Base-by-base conservation (phyloP, 2,329 filamentous ascomycete species). In the Trichoderma koningii region DNA sequence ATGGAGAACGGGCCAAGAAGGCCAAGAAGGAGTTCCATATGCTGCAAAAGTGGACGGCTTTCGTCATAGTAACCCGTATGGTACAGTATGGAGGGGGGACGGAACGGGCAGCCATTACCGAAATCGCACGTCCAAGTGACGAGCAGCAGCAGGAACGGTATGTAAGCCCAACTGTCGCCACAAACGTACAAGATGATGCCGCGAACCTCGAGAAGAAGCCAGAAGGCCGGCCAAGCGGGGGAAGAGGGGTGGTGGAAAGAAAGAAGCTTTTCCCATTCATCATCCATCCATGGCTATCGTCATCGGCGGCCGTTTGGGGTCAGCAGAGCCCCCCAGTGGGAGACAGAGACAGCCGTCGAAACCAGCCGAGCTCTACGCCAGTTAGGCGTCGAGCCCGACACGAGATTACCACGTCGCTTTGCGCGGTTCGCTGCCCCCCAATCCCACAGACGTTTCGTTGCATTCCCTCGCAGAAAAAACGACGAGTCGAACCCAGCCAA, bases 151-250 rank as follows among this genome's bases (percentile, higher is more conserved):
- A 23, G 21, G 21, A 23, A 23, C 21, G 21, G 45, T 23, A 51
- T 62, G 59, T 51, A 42, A 62, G 59, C 59, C 59, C 59, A 62
- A 62, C 48, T 21, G 57, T 61, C 34, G 57, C 57, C 57, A 61
- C 57, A 52, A 6, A 23, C 45, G 7, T 47, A 28, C 26, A 26
- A 57, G 28, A 30, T 30, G 57, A 48, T 38, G 34, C 34, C 34
- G 34, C 34, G 34, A 38, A 14, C 1, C 7, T 38, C 34, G 34
- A 38, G 34, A 38, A 38, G 34, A 38, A 38, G 34, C 34, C 34
- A 38, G 34, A 38, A 38, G 7, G 10, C 10, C 3, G 7, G 34
- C 10, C 34, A 14, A 9, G 30, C 45, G 50, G 45, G 38, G 59
- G n/a, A n/a, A n/a, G n/a, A n/a, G n/a, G 41, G 50, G 50, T 38